Evolutionary conservation across 805 yeast species (phyloP), one percentile per base, ranked within the genome.

Genomic region (Kodamaea lidongshanica): DNA sequence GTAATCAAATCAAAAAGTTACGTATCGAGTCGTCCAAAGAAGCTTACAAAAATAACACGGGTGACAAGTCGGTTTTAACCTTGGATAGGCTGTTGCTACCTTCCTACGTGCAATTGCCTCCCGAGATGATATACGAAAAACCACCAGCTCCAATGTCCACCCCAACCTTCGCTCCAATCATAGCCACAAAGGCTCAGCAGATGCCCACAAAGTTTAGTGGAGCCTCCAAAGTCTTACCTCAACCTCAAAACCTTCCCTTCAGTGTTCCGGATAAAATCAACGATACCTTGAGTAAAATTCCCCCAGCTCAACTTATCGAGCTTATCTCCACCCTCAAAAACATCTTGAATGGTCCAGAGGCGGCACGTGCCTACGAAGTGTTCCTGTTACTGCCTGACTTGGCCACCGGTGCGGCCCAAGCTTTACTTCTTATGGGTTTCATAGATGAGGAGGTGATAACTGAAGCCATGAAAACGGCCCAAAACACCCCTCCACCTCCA

Each of bases 381-480:
- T 61, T 75, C 43, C 64, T 61, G 33, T 57, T 71, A 43, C 57
- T 74, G 40, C 77, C 77, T 11, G 56, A 74, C 27, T 56, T 81
- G 23, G 79, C 87, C 3, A 58, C 74, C 3, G 69, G 83, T 1
- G 77, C 84, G 1, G 75, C 88, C 0, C 92, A 82, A 49, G 82
- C 87, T 2, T 59, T 82, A 38, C 56, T 82, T 12, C 62, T 80
- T 27, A 81, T 82, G 88, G 94, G 92, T 1, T 66, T 82, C 24
- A 73, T 82, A 13, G 83, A 80, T 48, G 64, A 68, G 21, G 76
- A 73, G 25, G 80, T 78, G n/a, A 74, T 81, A n/a, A 65, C 67
- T 19, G 72, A 75, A 37, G 73, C 83, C 4, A 51, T 65, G 58
- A 58, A 55, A 19, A 38, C 60, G 3, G 31, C 47, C 3, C 28